phyloP scores from a whole-genome alignment of 2,329 filamentous ascomycete species.

The Neobulgaria alba region DNA sequence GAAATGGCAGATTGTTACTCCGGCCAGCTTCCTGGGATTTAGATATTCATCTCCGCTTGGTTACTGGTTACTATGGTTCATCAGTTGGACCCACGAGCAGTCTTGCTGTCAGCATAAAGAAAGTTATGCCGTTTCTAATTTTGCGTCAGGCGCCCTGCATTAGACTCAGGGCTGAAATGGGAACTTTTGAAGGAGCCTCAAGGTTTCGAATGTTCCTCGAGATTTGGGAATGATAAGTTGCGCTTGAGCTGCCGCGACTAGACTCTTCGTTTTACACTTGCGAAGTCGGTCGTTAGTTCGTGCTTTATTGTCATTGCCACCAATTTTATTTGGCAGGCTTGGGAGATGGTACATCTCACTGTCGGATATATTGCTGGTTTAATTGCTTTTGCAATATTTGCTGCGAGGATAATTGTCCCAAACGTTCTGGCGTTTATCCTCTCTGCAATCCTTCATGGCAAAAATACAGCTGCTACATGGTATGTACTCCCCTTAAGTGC shows the following conservation, averaged over 20 bases:
- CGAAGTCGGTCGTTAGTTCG: not conserved
- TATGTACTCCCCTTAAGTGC: conserved; percentile 14
- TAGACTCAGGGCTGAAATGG: no score
- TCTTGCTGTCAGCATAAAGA: not conserved
- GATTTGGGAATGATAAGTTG: no score
- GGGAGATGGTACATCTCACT: conserved; percentile 24
- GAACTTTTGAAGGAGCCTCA: no score
- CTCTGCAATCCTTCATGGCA: conserved; percentile 30
- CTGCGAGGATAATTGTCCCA: conserved; percentile 31
- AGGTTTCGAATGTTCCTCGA: no score
- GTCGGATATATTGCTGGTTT: conserved; percentile 34
- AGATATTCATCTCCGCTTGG: not conserved
- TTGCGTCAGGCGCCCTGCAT: not conserved
- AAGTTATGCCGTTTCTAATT: not conserved
- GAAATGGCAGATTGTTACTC: not conserved
- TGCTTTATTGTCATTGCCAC: no score
- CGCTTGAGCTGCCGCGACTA: not conserved
- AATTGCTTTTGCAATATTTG: conserved; percentile 31
- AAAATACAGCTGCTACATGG: conserved; percentile 33
- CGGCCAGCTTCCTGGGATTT: not conserved
- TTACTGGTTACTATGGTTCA: not conserved
- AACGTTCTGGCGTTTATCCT: conserved; percentile 31
- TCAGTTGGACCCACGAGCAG: not conserved
- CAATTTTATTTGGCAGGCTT: no score
- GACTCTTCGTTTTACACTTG: not conserved